Evolutionary conservation across 73 alveolate species (phyloP), one percentile per base, ranked within the genome.

Genomic region (Paramecium caudatum): DNA sequence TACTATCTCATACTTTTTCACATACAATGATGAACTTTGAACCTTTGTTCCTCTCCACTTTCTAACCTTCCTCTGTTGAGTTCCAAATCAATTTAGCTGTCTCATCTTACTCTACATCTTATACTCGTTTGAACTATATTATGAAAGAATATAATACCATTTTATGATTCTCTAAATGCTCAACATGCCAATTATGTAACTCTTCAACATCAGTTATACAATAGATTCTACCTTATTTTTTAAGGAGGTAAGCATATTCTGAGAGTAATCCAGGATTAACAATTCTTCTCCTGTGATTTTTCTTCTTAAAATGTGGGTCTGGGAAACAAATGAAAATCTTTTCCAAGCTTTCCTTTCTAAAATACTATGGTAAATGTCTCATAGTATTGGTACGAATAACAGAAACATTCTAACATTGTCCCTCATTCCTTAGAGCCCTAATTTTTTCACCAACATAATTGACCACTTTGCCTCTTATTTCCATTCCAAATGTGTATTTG

Each of bases 221-320:
- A 91, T 98, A 98, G 82, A 98, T 91, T 91, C 94, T 94, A 21
- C 99, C 99, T 16, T 96, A 97, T n/a, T 91, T 92, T 90, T 94
- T 94, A 55, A 98, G 93, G 30, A 96, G 86, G 91, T 97, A 97
- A n/a, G 99, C 96, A 92, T 98, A 98, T 80, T 97, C 99, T 8
- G 86, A 61, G 19, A 93, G 82, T 46, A 94, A 88, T 39, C 93
- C 94, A 61, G 96, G 93, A 91, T 97, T 97, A 45, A 98, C 97
- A 32, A 98, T 98, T 93, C 99, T 96, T 92, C 99, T 95, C 55
- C 99, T 90, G 82, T 92, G 97, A 87, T 97, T 96, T 47, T 91
- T 87, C 91, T 97, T 97, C 91, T 98, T 98, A 92, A 98, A 98
- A 91, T 97, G 99, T 7, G 99, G 99, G 82, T 98, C 99, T 30